Evolutionary conservation across 2,329 filamentous ascomycete species (phyloP).

Genomic region (Sclerotinia borealis): DNA sequence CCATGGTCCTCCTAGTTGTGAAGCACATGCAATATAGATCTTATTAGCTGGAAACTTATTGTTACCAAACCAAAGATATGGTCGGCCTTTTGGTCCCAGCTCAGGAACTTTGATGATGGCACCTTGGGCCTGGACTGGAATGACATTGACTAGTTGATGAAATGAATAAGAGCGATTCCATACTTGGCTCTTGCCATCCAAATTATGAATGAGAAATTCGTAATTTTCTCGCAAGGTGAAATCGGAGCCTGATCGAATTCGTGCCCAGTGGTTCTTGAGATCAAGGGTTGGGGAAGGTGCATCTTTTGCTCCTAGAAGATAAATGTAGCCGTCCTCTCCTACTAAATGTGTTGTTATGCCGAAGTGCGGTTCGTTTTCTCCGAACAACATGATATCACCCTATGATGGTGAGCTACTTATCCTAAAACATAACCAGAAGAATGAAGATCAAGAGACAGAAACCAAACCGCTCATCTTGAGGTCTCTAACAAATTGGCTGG

Average conservation of each 20-base stretch:
- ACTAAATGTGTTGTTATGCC: not conserved
- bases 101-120: not conserved
- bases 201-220: conserved; percentile 1
- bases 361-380: conserved; percentile 1
- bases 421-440: not conserved
- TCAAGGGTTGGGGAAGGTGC: conserved; percentile 1
- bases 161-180: conserved; percentile 2
- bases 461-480: not conserved
- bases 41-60: not conserved
- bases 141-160: not conserved
- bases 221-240: conserved; percentile 3
- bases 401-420: not conserved
- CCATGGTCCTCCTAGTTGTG: not conserved
- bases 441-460: not conserved
- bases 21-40: not conserved
- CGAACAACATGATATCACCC: not conserved
- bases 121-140: not conserved
- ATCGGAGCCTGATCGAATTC: not conserved
- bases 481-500: not conserved
- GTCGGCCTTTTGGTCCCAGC: not conserved
- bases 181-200: not conserved
- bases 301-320: conserved; percentile 1
- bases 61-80: conserved; percentile 3
- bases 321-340: not conserved
- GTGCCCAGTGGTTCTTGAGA: conserved; percentile 1